These are phyloP conservation scores for Astrothelium macrocarpum DNA, from an alignment of 495 filamentous ascomycete genomes.

Conservation along the genomic window DNA sequence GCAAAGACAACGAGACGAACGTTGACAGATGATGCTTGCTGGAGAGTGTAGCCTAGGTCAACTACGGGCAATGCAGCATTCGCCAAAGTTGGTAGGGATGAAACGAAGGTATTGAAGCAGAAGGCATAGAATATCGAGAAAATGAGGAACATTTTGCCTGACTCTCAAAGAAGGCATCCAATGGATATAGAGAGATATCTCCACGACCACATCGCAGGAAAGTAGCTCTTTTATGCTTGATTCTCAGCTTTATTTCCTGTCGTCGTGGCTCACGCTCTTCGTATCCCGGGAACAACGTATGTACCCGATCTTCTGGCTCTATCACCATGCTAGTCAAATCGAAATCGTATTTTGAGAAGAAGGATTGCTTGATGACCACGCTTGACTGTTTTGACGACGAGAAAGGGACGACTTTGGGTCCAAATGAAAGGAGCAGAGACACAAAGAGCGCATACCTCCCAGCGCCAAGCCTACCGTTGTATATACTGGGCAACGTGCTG, in stretches of 20 bases:
- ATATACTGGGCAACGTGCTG: not conserved
- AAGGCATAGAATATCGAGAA: not conserved
- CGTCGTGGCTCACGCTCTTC: not conserved
- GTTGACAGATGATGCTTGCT: not conserved
- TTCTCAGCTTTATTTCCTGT: not conserved
- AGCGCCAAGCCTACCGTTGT: not conserved
- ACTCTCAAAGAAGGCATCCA: not conserved
- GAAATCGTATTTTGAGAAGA: not conserved
- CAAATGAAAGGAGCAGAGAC: not conserved
- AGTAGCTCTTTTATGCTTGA: not conserved
- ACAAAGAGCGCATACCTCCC: not conserved
- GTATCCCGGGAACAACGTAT: not conserved
- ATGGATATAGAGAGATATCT: not conserved
- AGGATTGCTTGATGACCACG: not conserved
- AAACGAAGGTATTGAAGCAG: not conserved
- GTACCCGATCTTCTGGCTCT: not conserved
- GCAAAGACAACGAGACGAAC: not conserved
- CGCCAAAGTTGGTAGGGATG: not conserved
- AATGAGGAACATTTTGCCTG: not conserved
- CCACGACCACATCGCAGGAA: not conserved
- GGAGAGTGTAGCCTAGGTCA: not conserved
- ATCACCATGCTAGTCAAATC: not conserved
- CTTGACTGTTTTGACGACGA: not conserved
- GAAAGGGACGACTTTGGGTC: not conserved
- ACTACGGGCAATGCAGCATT: not conserved